phyloP scores from a whole-genome alignment of 2,329 filamentous ascomycete species.

The Fusarium sp. region DNA sequence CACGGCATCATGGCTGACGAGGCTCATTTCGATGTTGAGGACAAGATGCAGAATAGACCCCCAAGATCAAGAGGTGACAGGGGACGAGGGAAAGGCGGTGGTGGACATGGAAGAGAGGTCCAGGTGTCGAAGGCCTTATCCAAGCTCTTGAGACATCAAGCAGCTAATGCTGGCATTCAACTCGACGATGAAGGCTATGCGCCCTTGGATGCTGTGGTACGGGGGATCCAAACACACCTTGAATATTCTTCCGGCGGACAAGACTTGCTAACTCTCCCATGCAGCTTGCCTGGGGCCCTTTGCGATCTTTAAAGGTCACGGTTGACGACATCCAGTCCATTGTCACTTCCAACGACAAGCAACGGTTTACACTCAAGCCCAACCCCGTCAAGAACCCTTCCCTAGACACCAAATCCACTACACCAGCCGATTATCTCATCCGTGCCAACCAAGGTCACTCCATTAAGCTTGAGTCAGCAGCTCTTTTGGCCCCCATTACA shows the following conservation, averaged over 20 bases:
- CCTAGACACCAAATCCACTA: slow-evolving; percentile 43
- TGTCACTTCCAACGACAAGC: slow-evolving; percentile 84
- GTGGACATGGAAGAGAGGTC: slow-evolving; percentile 53
- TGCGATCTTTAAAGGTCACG: slow-evolving; percentile 77
- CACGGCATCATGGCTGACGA: slow-evolving; percentile 31
- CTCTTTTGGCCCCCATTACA: slow-evolving; percentile 75
- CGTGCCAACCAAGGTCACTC: slow-evolving; percentile 96
- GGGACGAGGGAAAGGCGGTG: slow-evolving; percentile 42
- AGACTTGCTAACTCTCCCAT: slow-evolving; percentile 1
- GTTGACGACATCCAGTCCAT: slow-evolving; percentile 76
- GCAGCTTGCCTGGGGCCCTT: slow-evolving; percentile 63
- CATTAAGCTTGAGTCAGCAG: slow-evolving; percentile 77
- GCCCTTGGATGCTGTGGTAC: slow-evolving; percentile 64
- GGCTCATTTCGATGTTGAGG: slow-evolving; percentile 37
- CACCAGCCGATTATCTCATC: slow-evolving; percentile 80
- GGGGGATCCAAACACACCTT: not conserved
- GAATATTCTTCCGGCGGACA: too few species aligned
- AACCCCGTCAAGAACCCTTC: slow-evolving; percentile 47
- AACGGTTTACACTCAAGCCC: slow-evolving; percentile 84
- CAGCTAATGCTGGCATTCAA: slow-evolving; percentile 62
- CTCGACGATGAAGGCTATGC: slow-evolving; percentile 70
- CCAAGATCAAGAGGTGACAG: slow-evolving; percentile 30
- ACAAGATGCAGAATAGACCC: slow-evolving; percentile 34
- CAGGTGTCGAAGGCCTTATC: slow-evolving; percentile 65
- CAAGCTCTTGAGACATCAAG: slow-evolving; percentile 64